These are phyloP conservation scores for Metschnikowia koreensis DNA, from an alignment of 805 yeast species.

Conservation along the genomic window DNA sequence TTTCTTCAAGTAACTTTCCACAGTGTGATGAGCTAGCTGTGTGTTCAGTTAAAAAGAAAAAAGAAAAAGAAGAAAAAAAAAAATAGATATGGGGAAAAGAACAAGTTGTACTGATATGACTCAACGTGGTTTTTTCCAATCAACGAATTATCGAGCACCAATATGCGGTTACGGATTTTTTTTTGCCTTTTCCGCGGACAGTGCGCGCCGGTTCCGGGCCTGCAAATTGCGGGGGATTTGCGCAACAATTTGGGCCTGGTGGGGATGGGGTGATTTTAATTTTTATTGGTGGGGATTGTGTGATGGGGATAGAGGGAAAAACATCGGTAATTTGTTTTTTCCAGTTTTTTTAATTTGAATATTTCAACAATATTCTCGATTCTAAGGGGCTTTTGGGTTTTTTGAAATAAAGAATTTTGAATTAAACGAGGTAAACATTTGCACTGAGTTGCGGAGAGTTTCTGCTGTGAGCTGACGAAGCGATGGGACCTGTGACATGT, in stretches of 20 bases:
- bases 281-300: neutral
- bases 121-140: neutral
- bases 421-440: too few relatives aligned
- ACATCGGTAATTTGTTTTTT: too few relatives aligned
- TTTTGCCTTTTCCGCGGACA: neutral
- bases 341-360: too few relatives aligned
- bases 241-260: neutral
- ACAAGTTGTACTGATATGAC: neutral
- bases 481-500: too few relatives aligned
- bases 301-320: neutral
- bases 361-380: too few relatives aligned
- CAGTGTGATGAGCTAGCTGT: too few relatives aligned
- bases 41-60: too few relatives aligned
- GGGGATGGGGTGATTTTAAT: neutral
- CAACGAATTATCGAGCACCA: neutral
- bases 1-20: too few relatives aligned
- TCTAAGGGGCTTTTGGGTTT: too few relatives aligned
- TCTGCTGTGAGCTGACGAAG: too few relatives aligned
- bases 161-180: neutral
- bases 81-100: neutral
- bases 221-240: neutral
- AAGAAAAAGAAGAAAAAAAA: neutral
- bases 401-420: too few relatives aligned
- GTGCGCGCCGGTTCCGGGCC: neutral
- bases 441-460: too few relatives aligned